Percentiles rank a stretch among this genome's conserved stretches.
Evolutionary conservation across 2,329 filamentous ascomycete genomes (phyloP).

Genomic region (Amauroascus verrucosus): DNA sequence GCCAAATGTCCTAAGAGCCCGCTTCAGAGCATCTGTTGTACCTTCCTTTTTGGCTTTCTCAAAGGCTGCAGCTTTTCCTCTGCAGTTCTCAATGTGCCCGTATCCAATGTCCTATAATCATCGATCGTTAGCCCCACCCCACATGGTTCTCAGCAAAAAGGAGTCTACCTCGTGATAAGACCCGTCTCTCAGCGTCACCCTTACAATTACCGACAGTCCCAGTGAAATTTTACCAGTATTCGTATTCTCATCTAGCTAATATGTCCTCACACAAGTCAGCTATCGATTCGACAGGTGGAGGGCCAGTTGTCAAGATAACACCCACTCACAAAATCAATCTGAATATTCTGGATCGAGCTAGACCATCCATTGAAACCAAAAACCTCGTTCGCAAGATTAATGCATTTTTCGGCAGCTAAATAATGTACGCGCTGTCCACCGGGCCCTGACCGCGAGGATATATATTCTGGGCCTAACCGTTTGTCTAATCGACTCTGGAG

Average conservation of each 20-base stretch:
- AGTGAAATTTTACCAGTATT: constrained; percentile 69
- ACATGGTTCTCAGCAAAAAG: constrained; percentile 6
- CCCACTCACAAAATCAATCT: constrained; percentile 72
- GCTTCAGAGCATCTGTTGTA: constrained; percentile 86
- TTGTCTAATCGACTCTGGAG: constrained; percentile 79
- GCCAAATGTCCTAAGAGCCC: constrained; percentile 81
- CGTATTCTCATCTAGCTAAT: constrained; percentile 65
- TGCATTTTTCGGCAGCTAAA: constrained; percentile 90
- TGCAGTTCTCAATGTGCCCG: constrained; percentile 90
- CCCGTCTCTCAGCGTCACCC: constrained; percentile 81
- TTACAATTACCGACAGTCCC: constrained; percentile 79
- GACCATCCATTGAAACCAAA: constrained; percentile 99
- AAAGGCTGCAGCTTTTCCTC: constrained; percentile 88
- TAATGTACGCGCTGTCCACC: constrained; percentile 84
- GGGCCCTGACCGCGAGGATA: constrained; percentile 74
- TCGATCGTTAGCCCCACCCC: background rate
- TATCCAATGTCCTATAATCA: constrained; percentile 69
- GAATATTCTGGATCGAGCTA: constrained; percentile 84
- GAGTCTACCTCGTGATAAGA: constrained; percentile 70
- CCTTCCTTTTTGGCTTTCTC: constrained; percentile 99
- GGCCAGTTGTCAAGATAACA: background rate
- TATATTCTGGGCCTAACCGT: constrained; percentile 90
- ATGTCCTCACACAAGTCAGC: background rate
- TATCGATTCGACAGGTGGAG: background rate
- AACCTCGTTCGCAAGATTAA: constrained; percentile 85